A percentile compares a stretch with the other conserved stretches of the same genome.
Evolutionary conservation across 1,139 yeast genomes (phyloP).

Genomic region (Yamadazyma diospyri): DNA sequence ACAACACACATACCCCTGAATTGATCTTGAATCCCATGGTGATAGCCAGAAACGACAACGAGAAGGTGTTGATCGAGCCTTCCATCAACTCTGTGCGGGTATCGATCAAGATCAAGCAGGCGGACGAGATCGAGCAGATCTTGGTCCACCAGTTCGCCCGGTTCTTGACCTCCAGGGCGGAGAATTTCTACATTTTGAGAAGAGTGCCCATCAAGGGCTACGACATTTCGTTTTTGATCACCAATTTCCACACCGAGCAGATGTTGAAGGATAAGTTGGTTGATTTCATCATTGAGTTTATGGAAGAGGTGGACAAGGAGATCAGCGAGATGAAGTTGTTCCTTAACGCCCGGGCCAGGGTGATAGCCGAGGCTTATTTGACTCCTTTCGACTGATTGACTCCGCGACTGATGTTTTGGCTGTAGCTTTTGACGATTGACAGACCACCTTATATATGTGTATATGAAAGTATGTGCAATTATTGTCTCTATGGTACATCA

Average conservation of each 20-base stretch:
- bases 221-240: constrained; percentile 88
- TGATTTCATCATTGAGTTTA: constrained; percentile 93
- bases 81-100: constrained; percentile 88
- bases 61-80: constrained; percentile 88
- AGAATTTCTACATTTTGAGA: constrained; percentile 85
- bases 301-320: constrained; percentile 99
- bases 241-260: constrained; percentile 92
- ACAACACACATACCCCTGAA: constrained; percentile 61
- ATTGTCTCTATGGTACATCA: not conserved
- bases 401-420: no score
- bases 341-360: constrained; percentile 95
- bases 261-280: constrained; percentile 95
- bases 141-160: constrained; percentile 92
- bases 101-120: constrained; percentile 90
- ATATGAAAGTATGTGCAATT: constrained; percentile 2
- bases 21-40: constrained; percentile 85
- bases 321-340: constrained; percentile 97
- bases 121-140: constrained; percentile 94
- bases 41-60: constrained; percentile 91
- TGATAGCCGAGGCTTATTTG: constrained; percentile 92
- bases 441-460: constrained; percentile 5
- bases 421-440: no score
- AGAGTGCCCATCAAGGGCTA: constrained; percentile 88
- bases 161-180: constrained; percentile 93
- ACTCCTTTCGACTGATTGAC: constrained; percentile 57